A percentile compares a stretch with the other conserved stretches of the same genome.
phyloP scores from a whole-genome alignment of 495 filamentous ascomycete genomes.

The Neurospora sp. region DNA sequence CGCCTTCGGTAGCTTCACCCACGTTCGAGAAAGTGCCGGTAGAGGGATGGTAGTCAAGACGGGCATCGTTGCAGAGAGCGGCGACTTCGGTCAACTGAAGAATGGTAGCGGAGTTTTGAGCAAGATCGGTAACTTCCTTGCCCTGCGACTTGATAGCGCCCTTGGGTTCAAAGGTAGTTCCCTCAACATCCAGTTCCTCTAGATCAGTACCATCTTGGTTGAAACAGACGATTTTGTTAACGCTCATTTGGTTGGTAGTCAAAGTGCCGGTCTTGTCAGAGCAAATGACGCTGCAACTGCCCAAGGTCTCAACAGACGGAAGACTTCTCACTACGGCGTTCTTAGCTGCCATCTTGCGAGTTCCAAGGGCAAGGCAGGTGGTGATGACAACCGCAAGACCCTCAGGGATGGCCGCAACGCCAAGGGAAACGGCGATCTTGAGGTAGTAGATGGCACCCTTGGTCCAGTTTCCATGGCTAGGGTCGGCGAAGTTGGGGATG shows the following conservation, averaged over 20 bases:
- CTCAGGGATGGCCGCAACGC: conserved; percentile 96
- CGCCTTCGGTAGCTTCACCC: conserved; percentile 93
- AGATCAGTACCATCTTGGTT: conserved; percentile 59
- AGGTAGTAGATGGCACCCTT: conserved; percentile 99
- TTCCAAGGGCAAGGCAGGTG: conserved; percentile 89
- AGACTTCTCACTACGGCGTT: conserved; percentile 94
- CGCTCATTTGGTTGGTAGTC: conserved; percentile 99
- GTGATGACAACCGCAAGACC: conserved; percentile 97
- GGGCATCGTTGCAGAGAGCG: conserved; percentile 83
- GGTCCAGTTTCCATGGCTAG: conserved; percentile 83
- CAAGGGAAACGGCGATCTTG: conserved; percentile 98
- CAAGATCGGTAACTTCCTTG: conserved; percentile 55
- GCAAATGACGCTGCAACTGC: conserved; percentile 98
- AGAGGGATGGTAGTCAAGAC: conserved; percentile 70
- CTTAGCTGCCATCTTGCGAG: conserved; percentile 95
- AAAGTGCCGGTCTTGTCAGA: conserved; percentile 99
- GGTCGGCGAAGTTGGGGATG: conserved; percentile 91
- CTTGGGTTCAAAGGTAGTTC: conserved; percentile 83
- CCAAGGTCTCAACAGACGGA: conserved; percentile 93
- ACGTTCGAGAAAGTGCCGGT: conserved; percentile 67
- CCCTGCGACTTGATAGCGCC: conserved; percentile 61
- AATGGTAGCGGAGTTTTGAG: conserved; percentile 67
- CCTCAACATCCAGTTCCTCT: conserved; percentile 84
- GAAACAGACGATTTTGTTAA: conserved; percentile 82
- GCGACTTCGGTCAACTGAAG: conserved; percentile 76